phyloP scores from a whole-genome alignment of 1,139 yeast species.

The Lizanozyma gosingica region DNA sequence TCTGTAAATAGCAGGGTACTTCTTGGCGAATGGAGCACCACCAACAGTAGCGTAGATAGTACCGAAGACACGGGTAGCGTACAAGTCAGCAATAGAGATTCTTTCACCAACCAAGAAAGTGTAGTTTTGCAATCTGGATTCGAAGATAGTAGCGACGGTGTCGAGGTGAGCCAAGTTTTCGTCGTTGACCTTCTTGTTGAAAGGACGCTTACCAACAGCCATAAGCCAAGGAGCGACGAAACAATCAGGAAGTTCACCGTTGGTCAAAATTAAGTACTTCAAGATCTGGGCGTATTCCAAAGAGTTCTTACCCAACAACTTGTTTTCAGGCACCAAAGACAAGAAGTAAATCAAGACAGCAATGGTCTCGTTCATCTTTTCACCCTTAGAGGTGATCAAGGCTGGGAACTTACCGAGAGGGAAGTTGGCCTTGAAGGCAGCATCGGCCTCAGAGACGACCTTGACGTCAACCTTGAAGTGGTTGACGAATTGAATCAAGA shows the following conservation, averaged over 20 bases:
- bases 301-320: conserved; percentile 11
- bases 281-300: conserved; percentile 14
- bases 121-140: conserved; percentile 12
- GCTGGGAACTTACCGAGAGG: conserved; percentile 21
- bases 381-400: conserved; percentile 16
- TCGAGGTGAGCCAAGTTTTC: conserved; percentile 7
- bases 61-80: conserved; percentile 7
- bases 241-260: conserved; percentile 12
- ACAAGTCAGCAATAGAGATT: conserved; percentile 16
- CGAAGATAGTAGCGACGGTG: conserved; percentile 8
- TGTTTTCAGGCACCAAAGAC: conserved; percentile 9
- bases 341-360: conserved; percentile 15
- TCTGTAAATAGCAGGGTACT: conserved; percentile 1
- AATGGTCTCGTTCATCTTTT: conserved; percentile 14
- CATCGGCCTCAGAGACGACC: not conserved
- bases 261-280: conserved; percentile 17
- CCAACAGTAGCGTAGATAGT: conserved; percentile 1
- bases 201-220: conserved; percentile 10
- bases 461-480: not conserved
- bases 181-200: conserved; percentile 11
- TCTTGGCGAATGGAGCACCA: not conserved
- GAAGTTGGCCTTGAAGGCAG: conserved; percentile 7
- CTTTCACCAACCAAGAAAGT: conserved; percentile 18
- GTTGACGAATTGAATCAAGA: not conserved
- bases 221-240: conserved; percentile 10